Evolutionary conservation across 1,284 basidiomycete genomes (phyloP).

Genomic region (Ceratobasidium sp.): DNA sequence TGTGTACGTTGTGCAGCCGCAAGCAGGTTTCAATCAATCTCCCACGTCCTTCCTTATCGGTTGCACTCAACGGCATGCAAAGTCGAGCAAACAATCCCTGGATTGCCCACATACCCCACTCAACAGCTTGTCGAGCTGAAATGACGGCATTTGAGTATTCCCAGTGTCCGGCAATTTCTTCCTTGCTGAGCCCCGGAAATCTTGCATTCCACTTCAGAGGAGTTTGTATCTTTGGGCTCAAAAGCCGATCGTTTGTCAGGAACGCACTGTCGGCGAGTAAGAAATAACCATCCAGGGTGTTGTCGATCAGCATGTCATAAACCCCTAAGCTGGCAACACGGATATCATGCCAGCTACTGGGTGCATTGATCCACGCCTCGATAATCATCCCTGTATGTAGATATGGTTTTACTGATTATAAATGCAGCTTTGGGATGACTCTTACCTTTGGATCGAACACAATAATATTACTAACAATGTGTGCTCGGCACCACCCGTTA

Average conservation of each 20-base stretch:
- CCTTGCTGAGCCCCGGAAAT: conserved; percentile 52
- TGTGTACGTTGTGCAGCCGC: conserved; percentile 56
- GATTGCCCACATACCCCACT: conserved; percentile 63
- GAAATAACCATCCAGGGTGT: conserved; percentile 61
- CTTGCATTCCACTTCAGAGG: conserved; percentile 60
- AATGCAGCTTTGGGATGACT: neutral
- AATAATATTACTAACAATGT: conserved; percentile 58
- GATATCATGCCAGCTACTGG: conserved; percentile 66
- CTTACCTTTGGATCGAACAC: conserved; percentile 58
- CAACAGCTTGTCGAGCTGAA: conserved; percentile 61
- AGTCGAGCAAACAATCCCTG: conserved; percentile 63
- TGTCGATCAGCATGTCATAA: conserved; percentile 56
- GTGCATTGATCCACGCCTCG: conserved; percentile 58
- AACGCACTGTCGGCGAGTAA: conserved; percentile 62
- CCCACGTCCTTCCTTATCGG: conserved; percentile 51
- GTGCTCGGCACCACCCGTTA: conserved; percentile 64
- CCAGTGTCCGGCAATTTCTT: conserved; percentile 52
- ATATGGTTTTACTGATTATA: neutral
- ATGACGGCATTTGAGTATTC: conserved; percentile 58
- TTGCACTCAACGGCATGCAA: conserved; percentile 57
- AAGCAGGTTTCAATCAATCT: conserved; percentile 57
- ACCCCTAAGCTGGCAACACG: conserved; percentile 58
- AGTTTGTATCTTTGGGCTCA: conserved; percentile 59
- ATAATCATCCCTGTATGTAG: conserved; percentile 59
- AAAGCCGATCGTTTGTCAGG: no score